These are phyloP conservation scores for Ogataea pignaliae DNA, from an alignment of 805 yeast genomes.

Conservation along the genomic window DNA sequence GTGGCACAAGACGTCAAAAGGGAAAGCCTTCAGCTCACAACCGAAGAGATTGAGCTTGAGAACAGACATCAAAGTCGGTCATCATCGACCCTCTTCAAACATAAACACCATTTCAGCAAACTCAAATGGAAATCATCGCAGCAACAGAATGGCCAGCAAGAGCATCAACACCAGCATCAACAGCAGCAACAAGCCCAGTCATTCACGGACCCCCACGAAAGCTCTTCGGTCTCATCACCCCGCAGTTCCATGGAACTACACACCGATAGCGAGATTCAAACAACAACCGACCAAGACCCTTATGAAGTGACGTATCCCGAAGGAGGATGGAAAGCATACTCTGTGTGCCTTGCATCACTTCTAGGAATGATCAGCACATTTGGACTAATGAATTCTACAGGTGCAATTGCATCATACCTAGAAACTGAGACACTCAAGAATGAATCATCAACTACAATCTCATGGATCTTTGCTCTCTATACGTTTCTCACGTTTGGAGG, in stretches of 20 bases:
- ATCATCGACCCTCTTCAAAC: constrained; percentile 3
- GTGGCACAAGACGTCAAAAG: background rate
- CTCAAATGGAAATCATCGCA: constrained; percentile 1
- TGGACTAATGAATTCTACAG: constrained; percentile 63
- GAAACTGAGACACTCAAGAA: constrained; percentile 45
- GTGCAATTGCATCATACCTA: constrained; percentile 64
- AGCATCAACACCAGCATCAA: no score
- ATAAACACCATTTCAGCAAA: constrained; percentile 1
- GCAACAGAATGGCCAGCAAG: no score
- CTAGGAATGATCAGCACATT: constrained; percentile 53
- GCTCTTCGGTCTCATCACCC: background rate
- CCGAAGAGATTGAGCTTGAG: constrained; percentile 3
- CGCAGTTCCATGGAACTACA: background rate
- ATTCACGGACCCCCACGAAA: background rate
- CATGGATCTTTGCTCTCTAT: constrained; percentile 69
- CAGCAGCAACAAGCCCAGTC: background rate
- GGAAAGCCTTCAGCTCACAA: constrained; percentile 3
- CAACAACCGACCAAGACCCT: background rate
- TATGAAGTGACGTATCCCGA: constrained; percentile 41
- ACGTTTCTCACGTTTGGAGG: constrained; percentile 38
- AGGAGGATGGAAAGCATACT: constrained; percentile 48
- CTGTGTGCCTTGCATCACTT: constrained; percentile 49
- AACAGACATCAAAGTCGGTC: constrained; percentile 5
- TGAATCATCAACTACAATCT: constrained; percentile 43
- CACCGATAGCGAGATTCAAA: background rate